Percentiles rank a stretch among this genome's conserved stretches.
These are phyloP conservation scores for Gossypium australe DNA, from an alignment of 345 rosid species.

Conservation along the genomic window DNA sequence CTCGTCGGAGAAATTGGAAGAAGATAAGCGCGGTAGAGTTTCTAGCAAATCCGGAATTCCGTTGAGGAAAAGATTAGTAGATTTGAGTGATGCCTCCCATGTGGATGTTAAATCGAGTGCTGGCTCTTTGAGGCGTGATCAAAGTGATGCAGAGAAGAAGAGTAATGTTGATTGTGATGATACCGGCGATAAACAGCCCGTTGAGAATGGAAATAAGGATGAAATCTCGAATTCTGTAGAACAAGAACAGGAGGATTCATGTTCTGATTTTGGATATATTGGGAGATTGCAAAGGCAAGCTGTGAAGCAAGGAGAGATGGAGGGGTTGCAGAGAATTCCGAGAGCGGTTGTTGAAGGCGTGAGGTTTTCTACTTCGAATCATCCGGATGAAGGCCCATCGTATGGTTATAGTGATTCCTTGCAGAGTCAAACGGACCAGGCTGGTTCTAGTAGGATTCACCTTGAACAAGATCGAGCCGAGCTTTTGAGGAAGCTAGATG, in stretches of 20 bases:
- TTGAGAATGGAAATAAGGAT: slow-evolving; percentile 29
- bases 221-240: slow-evolving; percentile 7
- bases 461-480: slow-evolving; percentile 43
- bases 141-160: slow-evolving; percentile 31
- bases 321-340: slow-evolving; percentile 24
- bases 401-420: slow-evolving; percentile 26
- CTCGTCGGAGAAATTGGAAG: slow-evolving; percentile 44
- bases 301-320: slow-evolving; percentile 31
- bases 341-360: slow-evolving; percentile 37
- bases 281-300: slow-evolving; percentile 31
- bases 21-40: slow-evolving; percentile 35
- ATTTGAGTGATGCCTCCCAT: slow-evolving; percentile 41
- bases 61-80: slow-evolving; percentile 27
- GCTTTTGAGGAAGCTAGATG: slow-evolving; percentile 74
- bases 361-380: slow-evolving; percentile 40
- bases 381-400: slow-evolving; percentile 53
- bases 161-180: slow-evolving; percentile 22
- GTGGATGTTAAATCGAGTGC: slow-evolving; percentile 39
- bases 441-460: slow-evolving; percentile 31
- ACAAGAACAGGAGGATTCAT: slow-evolving; percentile 27
- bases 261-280: slow-evolving; percentile 22
- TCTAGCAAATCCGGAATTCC: slow-evolving; percentile 32
- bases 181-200: slow-evolving; percentile 26
- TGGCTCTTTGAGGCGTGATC: slow-evolving; percentile 32
- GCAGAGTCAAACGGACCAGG: slow-evolving; percentile 25